Base-by-base conservation (phyloP, 805 yeast species). In the Kluyveromyces siamensis region DNA sequence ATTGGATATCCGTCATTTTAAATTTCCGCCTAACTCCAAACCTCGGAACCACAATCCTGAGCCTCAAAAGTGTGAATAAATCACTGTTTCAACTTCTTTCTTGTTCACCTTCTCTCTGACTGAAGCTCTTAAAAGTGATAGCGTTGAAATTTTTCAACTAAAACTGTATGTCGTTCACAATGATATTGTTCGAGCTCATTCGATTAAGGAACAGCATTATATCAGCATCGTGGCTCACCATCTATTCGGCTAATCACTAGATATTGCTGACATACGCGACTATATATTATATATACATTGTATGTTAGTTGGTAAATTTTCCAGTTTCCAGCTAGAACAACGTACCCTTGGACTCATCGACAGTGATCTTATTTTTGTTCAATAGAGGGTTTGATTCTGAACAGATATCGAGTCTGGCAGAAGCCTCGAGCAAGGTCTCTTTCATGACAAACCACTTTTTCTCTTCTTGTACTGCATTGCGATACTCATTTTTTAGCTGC, bases 1-100 rank as follows among this genome's bases (percentile, higher is more conserved):
- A 68, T 65, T 83, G 90, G 53, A 85, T 69, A 50, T 80, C 85
- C 45, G 89, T 79, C 91, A 84, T 84, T 13, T 10, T 30, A 30
- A 21, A 13, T 30, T 30, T 13, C 35, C 14, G 7, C 35, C 8
- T 30, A 30, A 21, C 25, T 21, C 25, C 25, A 21, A 21, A 21
- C 25, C 25, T 21, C 25, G 25, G 25, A 21, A 21, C 25, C 25
- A 21, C 25, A 21, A 21, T 21, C 25, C 25, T 21, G 25, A 21
- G 25, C 25, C 25, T 21, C 25, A 21, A 21, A 21, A 21, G 25
- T 21, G 25, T 21, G 25, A 21, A 21, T 21, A 21, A 4, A 6
- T 21, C 25, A 21, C 25, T 21, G 25, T 21, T 21, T 6, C 25
- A 21, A 21, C 25, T n/a, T n/a, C 25, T 21, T 21, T 21, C 25